Base-by-base conservation (phyloP, 2,329 filamentous ascomycete species). In the Penicillium sp. region DNA sequence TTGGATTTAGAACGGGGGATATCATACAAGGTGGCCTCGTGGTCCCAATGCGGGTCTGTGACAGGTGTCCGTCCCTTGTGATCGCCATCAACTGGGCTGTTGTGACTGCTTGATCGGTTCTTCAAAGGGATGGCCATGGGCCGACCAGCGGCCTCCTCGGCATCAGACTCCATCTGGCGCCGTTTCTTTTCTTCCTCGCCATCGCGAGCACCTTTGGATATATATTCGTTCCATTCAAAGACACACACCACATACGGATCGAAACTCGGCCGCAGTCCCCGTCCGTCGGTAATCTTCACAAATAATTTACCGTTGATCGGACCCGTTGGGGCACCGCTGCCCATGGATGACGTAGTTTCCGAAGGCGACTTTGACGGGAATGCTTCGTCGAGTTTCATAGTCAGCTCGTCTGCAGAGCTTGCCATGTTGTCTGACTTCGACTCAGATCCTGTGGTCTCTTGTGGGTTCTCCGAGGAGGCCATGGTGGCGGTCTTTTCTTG, bases 221-320 rank as follows among this genome's bases (percentile, higher is more conserved):
- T 95, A 61, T 95, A 86, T 70, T 99, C 93, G 65, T 92, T 95
- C 68, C 89, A 88, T 69, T 99, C 93, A 65, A 97, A 99, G 22
- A 96, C 91, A 51, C 88, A 95, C 10, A 99, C 90, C 44, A 96
- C 89, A 64, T 99, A 99, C 1, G 93, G 93, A 63, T 96, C 89
- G 51, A 84, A 83, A 65, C 89, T 89, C 50, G 84, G 88, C 53
- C 87, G 81, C 44, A 99, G 74, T 9, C 88, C 89, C 62, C 89
- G 81, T 40, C 87, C 93, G 69, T 96, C 89, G 42, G 84, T 79
- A 46, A 99, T 93, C 66, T 88, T 90, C 61, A 99, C 88, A 29
- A 86, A 88, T 49, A 99, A 77, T 70, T 93, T 95, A 50, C 93
- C 93, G 69, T 89, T 92, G 18, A 89, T 79, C 18, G 84, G 76